Percentiles rank a stretch among this genome's conserved stretches.
phyloP scores from a whole-genome alignment of 345 rosid species.

The Populus deltoides region DNA sequence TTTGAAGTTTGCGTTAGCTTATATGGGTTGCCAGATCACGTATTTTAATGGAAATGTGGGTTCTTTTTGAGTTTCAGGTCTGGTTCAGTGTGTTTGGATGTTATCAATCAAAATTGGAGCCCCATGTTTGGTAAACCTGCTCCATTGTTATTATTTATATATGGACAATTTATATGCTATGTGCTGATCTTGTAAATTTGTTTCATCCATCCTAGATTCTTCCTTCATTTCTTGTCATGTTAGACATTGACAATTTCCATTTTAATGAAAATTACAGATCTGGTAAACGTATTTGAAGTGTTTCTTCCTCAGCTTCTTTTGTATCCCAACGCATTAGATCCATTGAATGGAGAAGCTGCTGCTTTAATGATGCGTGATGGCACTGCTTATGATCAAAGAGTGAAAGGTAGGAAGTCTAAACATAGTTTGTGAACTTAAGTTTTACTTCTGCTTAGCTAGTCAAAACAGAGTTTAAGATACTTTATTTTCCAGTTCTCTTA shows the following conservation, averaged over 20 bases:
- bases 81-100: conserved; percentile 95
- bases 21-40: neutral
- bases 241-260: neutral
- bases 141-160: neutral
- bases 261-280: conserved; percentile 47
- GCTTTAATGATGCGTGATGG: conserved; percentile 94
- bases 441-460: neutral
- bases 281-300: conserved; percentile 93
- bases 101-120: conserved; percentile 96
- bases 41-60: neutral
- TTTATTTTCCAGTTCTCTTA: neutral
- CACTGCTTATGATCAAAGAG: conserved; percentile 69
- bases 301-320: conserved; percentile 98
- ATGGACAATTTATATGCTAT: neutral
- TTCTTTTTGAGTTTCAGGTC: conserved; percentile 59
- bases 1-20: neutral
- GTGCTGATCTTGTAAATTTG: neutral
- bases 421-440: neutral
- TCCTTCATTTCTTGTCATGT: conserved; percentile 1
- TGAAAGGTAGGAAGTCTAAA: conserved; percentile 57
- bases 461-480: neutral
- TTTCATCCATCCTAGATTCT: conserved; percentile 3
- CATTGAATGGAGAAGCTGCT: conserved; percentile 97
- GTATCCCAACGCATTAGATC: conserved; percentile 96
- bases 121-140: conserved; percentile 86